A percentile compares a stretch with the other conserved stretches of the same genome.
These are phyloP conservation scores for Neurospora sp. DNA, from an alignment of 495 filamentous ascomycete species.

Conservation along the genomic window DNA sequence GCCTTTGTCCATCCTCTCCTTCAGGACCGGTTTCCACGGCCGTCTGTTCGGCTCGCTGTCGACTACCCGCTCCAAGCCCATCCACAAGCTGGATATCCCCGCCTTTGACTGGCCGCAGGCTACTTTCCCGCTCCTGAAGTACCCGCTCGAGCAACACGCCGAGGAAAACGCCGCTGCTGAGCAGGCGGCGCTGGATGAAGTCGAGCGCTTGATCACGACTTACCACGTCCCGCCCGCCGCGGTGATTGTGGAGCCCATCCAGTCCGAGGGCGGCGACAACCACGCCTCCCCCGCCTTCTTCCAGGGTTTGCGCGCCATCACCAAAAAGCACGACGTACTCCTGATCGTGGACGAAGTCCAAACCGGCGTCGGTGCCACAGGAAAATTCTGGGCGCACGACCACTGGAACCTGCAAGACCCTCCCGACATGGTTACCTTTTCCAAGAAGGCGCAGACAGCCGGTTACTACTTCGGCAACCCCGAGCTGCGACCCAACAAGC, in stretches of 20 bases:
- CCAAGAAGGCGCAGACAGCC: conserved; percentile 97
- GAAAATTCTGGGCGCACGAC: conserved; percentile 98
- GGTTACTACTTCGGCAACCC: conserved; percentile 93
- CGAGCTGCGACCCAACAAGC: conserved; percentile 86
- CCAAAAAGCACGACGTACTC: conserved; percentile 74
- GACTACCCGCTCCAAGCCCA: conserved; percentile 90
- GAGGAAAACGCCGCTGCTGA: conserved; percentile 79
- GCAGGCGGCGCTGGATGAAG: conserved; percentile 75
- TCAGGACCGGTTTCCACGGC: conserved; percentile 91
- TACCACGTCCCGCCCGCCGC: conserved; percentile 83
- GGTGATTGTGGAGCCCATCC: conserved; percentile 88
- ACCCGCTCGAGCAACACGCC: conserved; percentile 76
- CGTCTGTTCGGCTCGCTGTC: conserved; percentile 86
- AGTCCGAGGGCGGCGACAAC: conserved; percentile 98
- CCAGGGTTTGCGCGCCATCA: conserved; percentile 74
- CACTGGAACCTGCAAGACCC: conserved; percentile 82
- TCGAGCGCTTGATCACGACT: conserved; percentile 75
- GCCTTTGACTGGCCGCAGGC: conserved; percentile 98
- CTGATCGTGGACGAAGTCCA: conserved; percentile 98
- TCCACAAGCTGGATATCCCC: conserved; percentile 98
- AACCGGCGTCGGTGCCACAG: conserved; percentile 90
- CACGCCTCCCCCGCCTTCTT: conserved; percentile 93
- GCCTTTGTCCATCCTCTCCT: conserved; percentile 75
- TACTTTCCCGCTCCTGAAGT: conserved; percentile 79
- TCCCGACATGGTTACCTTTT: conserved; percentile 98